These are phyloP conservation scores for Neltuma alba DNA, from an alignment of 306 rosid species.

Conservation along the genomic window DNA sequence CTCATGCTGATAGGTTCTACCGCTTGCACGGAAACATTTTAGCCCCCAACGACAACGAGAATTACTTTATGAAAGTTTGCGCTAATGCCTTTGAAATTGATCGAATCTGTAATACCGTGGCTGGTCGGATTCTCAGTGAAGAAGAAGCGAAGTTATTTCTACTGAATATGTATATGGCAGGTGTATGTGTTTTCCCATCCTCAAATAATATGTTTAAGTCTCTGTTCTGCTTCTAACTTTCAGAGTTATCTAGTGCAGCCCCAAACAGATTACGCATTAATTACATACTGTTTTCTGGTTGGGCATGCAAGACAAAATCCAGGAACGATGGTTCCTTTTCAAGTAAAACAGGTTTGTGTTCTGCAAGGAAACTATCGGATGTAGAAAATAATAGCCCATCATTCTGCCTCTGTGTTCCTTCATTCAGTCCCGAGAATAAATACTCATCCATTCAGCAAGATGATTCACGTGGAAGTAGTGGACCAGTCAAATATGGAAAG, in stretches of 20 bases:
- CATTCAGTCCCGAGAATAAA: slow-evolving; percentile 29
- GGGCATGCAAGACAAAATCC: slow-evolving; percentile 75
- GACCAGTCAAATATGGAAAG: slow-evolving; percentile 34
- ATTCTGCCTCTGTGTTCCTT: slow-evolving; percentile 42
- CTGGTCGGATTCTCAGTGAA: slow-evolving; percentile 58
- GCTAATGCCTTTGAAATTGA: slow-evolving; percentile 78
- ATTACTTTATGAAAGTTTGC: slow-evolving; percentile 64
- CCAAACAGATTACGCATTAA: slow-evolving; percentile 67
- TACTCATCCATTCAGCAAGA: slow-evolving; percentile 32
- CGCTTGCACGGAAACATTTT: slow-evolving; percentile 68
- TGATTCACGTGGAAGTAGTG: slow-evolving; percentile 33
- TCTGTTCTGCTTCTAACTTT: slow-evolving; percentile 16
- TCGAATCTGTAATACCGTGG: slow-evolving; percentile 78
- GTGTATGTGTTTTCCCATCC: slow-evolving; percentile 30
- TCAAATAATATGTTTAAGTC: background rate
- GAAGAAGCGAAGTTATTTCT: slow-evolving; percentile 61
- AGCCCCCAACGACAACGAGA: slow-evolving; percentile 66
- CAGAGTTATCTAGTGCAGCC: slow-evolving; percentile 52
- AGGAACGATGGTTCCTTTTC: slow-evolving; percentile 57
- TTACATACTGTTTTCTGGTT: slow-evolving; percentile 71
- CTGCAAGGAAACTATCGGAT: slow-evolving; percentile 48
- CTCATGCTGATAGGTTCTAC: slow-evolving; percentile 60
- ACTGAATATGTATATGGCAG: slow-evolving; percentile 68
- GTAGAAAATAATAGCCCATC: slow-evolving; percentile 45
- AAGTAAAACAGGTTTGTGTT: slow-evolving; percentile 50